Conservation (phyloP, 345 rosid genomes). For the Luvunga scandens region DNA sequence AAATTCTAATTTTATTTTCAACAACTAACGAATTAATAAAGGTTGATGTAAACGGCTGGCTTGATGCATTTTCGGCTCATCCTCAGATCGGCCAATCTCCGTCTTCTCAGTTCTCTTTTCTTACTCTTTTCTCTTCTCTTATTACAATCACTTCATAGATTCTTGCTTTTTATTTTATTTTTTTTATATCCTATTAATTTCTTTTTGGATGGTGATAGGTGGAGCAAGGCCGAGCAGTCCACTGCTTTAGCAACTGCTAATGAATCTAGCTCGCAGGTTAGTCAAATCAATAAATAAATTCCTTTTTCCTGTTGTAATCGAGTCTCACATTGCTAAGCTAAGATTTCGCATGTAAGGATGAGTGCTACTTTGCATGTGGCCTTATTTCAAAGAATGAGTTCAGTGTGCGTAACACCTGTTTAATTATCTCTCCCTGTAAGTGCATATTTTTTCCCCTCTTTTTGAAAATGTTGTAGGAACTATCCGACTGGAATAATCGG, state of each 20-base stretch:
- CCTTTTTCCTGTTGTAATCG: background rate
- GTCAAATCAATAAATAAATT: background rate
- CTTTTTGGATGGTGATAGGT: conserved; percentile 23
- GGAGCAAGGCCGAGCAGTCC: conserved; percentile 84
- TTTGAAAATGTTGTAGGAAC: conserved; percentile 42
- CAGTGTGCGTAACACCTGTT: background rate
- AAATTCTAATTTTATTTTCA: background rate
- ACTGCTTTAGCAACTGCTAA: conserved; percentile 82
- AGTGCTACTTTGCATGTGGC: no score
- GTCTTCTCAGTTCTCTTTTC: conserved; percentile 40
- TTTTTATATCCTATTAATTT: background rate
- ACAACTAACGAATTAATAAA: conserved; percentile 6
- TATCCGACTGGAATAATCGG: conserved; percentile 64
- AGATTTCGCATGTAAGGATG: no score
- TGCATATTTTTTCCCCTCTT: background rate
- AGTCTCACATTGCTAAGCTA: no score
- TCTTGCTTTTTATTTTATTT: background rate
- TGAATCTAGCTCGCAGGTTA: conserved; percentile 59
- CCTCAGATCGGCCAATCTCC: conserved; percentile 80
- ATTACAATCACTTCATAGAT: background rate
- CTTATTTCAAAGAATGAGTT: no score
- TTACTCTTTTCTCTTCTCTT: background rate
- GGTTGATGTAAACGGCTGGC: conserved; percentile 84
- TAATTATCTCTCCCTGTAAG: background rate
- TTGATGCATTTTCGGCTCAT: conserved; percentile 86